phyloP scores from a whole-genome alignment of 1,284 basidiomycete genomes.

The Trichosporon coremiiforme region DNA sequence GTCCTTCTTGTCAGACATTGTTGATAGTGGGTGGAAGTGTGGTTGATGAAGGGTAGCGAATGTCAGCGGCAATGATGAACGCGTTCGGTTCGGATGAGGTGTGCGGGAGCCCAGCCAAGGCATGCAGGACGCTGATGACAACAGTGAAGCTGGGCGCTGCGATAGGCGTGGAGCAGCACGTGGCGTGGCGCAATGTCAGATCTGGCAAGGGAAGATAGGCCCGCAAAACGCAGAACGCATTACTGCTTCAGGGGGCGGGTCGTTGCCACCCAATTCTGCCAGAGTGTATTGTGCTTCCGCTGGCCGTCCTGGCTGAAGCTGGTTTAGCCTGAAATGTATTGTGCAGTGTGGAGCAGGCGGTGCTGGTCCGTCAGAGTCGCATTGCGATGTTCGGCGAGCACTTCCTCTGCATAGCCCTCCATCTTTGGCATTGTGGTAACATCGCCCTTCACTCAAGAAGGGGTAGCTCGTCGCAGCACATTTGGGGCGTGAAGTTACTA shows the following conservation, averaged over 20 bases:
- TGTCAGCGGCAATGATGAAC: constrained; percentile 16
- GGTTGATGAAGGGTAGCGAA: neutral
- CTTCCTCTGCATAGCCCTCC: neutral
- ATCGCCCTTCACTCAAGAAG: neutral
- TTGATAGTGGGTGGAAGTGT: neutral
- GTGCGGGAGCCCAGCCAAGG: neutral
- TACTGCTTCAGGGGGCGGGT: neutral
- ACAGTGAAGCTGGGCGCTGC: neutral
- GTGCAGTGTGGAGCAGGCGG: neutral
- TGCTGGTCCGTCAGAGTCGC: neutral
- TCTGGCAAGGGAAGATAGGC: neutral
- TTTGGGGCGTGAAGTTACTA: neutral
- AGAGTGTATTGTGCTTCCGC: too few relatives aligned
- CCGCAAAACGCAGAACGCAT: neutral
- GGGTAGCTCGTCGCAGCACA: too few relatives aligned
- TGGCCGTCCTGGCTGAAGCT: too few relatives aligned
- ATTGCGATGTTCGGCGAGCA: neutral
- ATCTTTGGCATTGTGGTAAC: too few relatives aligned
- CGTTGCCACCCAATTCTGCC: neutral
- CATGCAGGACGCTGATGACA: neutral
- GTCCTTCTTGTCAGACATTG: constrained; percentile 42
- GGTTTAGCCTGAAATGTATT: too few relatives aligned
- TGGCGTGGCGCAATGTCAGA: neutral
- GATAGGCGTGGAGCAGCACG: neutral
- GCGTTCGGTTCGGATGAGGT: neutral